A percentile compares a stretch with the other conserved stretches of the same genome.
Conservation (phyloP, 129 eudicot genomes). For the Dittrichia graveolens region DNA sequence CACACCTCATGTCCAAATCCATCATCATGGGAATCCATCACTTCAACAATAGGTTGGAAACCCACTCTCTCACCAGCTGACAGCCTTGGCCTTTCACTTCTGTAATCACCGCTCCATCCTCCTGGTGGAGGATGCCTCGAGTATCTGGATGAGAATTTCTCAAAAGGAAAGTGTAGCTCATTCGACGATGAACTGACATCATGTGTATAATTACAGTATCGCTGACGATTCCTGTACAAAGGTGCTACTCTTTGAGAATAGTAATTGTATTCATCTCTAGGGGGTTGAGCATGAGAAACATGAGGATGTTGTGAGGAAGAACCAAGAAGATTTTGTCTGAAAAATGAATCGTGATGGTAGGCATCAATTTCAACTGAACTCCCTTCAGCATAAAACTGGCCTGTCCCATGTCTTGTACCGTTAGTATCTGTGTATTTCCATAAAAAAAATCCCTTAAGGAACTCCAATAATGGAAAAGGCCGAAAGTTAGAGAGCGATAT, state of each 20-base stretch:
- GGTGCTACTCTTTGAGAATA: constrained; percentile 30
- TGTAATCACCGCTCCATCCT: constrained; percentile 29
- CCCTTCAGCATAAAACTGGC: constrained; percentile 27
- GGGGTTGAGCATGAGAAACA: constrained; percentile 23
- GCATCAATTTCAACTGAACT: constrained; percentile 15
- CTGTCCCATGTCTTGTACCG: constrained; percentile 15
- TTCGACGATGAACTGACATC: constrained; percentile 10
- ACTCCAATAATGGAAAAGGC: constrained; percentile 5
- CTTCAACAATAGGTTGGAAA: constrained; percentile 26
- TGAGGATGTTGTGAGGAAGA: constrained; percentile 32
- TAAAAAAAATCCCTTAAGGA: constrained; percentile 8
- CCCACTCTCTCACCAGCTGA: constrained; percentile 12
- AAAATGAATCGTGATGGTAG: constrained; percentile 3
- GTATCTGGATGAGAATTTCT: constrained; percentile 24
- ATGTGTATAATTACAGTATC: constrained; percentile 6
- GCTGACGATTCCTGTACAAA: constrained; percentile 23
- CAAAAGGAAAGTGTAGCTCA: constrained; percentile 16
- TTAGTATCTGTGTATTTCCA: constrained; percentile 35
- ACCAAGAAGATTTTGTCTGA: constrained; percentile 23
- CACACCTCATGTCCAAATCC: constrained; percentile 37
- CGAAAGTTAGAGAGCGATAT: not conserved
- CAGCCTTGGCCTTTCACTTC: constrained; percentile 30
- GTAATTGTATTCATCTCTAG: constrained; percentile 27
- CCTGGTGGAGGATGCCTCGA: constrained; percentile 17
- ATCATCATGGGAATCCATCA: constrained; percentile 9